Base-by-base conservation (phyloP, 805 yeast species). In the Hanseniaspora singularis region DNA sequence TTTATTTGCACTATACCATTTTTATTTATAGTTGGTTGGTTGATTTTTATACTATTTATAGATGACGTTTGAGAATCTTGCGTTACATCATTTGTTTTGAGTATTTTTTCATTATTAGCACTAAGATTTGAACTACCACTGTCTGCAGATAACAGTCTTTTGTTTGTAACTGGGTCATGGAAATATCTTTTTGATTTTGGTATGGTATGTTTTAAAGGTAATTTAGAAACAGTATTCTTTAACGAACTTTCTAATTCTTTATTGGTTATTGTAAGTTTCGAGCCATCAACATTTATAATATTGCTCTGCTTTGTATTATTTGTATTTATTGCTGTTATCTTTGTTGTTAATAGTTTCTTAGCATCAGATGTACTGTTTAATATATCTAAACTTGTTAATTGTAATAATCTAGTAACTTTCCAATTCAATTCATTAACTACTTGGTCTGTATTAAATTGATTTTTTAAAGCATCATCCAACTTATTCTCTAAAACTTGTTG, bases 371-470 rank as follows among this genome's bases (percentile, higher is more conserved):
- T 27, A 15, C 26, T 33, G 12, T 38, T 45, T 3, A 27, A 40
- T 16, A 45, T 15, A 20, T 38, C 43, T 9, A 34, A 38, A 19
- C 33, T 34, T 33, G 40, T 30, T n/a, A 44, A n/a, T 19, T 44
- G 48, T 4, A 44, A 23, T 4, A 44, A 32, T 18, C 48, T 37
- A 3, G 48, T 44, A 19, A 44, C 48, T 41, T 57, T 41, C 40
- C 55, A 51, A 32, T 55, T 58, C 26, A 60, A 42, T 24, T 53
- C 53, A 47, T 63, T 63, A 11, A 63, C 62, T 18, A 60, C 49
- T 3, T 57, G 49, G 48, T 63, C 66, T 6, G 66, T 61, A 49
- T 62, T 61, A 54, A 59, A 54, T 45, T 63, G 66, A 49, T 63
- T 63, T 37, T 55, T 60, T 40, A 62, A 45, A 26, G 59, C 54